Percentiles rank a stretch among this genome's conserved stretches.
These are phyloP conservation scores for Thielaviopsis cerberus DNA, from an alignment of 2,329 filamentous ascomycete genomes.

Conservation along the genomic window DNA sequence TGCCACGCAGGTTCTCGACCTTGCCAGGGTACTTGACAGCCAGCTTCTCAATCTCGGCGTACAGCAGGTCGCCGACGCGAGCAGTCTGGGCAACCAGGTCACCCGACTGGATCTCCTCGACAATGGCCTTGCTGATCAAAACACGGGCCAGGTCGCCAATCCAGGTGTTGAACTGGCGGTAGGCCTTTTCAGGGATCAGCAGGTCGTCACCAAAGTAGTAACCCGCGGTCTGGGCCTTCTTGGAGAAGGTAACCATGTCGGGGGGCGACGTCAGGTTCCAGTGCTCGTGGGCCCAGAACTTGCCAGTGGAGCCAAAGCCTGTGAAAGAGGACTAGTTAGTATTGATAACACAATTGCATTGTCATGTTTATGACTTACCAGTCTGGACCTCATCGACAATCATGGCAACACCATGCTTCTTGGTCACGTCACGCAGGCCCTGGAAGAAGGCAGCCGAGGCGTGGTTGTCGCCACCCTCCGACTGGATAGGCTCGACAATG, in stretches of 20 bases:
- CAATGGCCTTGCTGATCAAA: conserved; percentile 70
- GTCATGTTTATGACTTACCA: too few relatives aligned
- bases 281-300: conserved; percentile 95
- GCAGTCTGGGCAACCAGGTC: conserved; percentile 65
- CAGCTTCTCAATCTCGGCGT: conserved; percentile 40
- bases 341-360: too few relatives aligned
- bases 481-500: conserved; percentile 79
- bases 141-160: conserved; percentile 82
- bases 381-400: conserved; percentile 94
- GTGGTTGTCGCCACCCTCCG: conserved; percentile 88
- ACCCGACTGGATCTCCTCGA: conserved; percentile 58
- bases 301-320: conserved; percentile 71
- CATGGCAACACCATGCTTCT: conserved; percentile 58
- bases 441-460: conserved; percentile 75
- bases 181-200: conserved; percentile 76
- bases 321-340: too few relatives aligned
- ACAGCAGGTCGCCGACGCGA: conserved; percentile 49
- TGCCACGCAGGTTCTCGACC: conserved; percentile 56
- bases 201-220: conserved; percentile 69
- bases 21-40: conserved; percentile 47
- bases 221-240: conserved; percentile 89
- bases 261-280: conserved; percentile 65
- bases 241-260: conserved; percentile 88
- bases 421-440: conserved; percentile 61
- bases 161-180: conserved; percentile 95